A percentile compares a stretch with the other conserved stretches of the same genome.
These are phyloP conservation scores for Paramecium caudatum DNA, from an alignment of 73 alveolate genomes.

Conservation along the genomic window DNA sequence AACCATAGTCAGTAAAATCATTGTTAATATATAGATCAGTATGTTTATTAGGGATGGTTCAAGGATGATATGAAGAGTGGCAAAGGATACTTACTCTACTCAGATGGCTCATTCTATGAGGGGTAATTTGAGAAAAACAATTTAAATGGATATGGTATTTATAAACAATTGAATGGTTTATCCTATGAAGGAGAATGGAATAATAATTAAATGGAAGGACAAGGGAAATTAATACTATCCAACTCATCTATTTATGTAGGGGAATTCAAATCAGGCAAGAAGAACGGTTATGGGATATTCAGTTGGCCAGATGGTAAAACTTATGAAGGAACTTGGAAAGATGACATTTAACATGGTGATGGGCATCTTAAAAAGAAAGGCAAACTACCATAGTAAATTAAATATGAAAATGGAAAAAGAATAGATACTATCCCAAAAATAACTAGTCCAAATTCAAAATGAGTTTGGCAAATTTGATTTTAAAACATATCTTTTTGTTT, in stretches of 20 bases:
- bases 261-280: slow-evolving; percentile 68
- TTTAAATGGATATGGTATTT: slow-evolving; percentile 31
- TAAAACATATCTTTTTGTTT: background rate
- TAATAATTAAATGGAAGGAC: slow-evolving; percentile 74
- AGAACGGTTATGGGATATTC: slow-evolving; percentile 77
- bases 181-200: slow-evolving; percentile 77
- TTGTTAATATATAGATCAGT: background rate
- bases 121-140: slow-evolving; percentile 1
- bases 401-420: slow-evolving; percentile 24
- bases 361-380: background rate
- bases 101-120: background rate
- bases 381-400: background rate
- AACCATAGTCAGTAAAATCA: background rate
- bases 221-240: slow-evolving; percentile 76
- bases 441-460: background rate
- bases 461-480: background rate
- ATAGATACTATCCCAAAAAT: background rate
- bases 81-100: background rate
- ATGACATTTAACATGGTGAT: slow-evolving; percentile 1
- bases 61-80: background rate
- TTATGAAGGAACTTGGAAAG: slow-evolving; percentile 72
- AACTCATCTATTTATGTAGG: slow-evolving; percentile 76
- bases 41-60: slow-evolving; percentile 18
- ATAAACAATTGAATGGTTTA: slow-evolving; percentile 70
- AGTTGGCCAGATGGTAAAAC: slow-evolving; percentile 77